Conservation (phyloP, 2,329 filamentous ascomycete genomes). For the Aspergillus udagawae region DNA sequence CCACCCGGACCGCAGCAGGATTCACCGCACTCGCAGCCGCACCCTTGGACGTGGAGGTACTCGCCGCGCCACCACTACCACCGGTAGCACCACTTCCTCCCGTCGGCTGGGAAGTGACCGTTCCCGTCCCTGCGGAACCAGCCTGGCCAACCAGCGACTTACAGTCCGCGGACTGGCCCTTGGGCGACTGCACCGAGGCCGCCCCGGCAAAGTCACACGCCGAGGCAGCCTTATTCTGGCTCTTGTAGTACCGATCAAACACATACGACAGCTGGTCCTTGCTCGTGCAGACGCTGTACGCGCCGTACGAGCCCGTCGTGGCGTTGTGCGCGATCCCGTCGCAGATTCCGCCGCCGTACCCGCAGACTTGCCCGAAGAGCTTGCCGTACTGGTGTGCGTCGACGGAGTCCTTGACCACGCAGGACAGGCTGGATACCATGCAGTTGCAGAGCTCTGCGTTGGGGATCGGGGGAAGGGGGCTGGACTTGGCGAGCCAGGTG, state of each 20-base stretch:
- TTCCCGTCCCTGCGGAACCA: conserved; percentile 36
- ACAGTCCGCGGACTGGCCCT: conserved; percentile 36
- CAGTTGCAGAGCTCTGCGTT: conserved; percentile 75
- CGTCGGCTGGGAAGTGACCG: conserved; percentile 33
- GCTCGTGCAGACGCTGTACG: conserved; percentile 44
- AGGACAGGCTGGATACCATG: conserved; percentile 70
- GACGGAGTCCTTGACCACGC: conserved; percentile 54
- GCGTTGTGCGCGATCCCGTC: conserved; percentile 36
- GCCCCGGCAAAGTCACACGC: conserved; percentile 43
- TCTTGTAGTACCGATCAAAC: conserved; percentile 42
- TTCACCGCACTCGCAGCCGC: too few species aligned
- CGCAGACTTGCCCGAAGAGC: conserved; percentile 58
- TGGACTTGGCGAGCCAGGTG: conserved; percentile 62
- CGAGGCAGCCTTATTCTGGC: conserved; percentile 32
- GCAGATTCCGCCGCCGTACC: conserved; percentile 36
- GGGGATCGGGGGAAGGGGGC: conserved; percentile 71
- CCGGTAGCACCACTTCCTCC: conserved; percentile 1
- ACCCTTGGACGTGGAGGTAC: background rate
- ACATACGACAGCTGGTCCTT: conserved; percentile 42
- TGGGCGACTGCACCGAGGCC: conserved; percentile 34
- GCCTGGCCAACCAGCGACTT: conserved; percentile 37
- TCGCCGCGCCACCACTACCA: too few species aligned
- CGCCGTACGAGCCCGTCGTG: conserved; percentile 41
- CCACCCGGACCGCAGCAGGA: too few species aligned
- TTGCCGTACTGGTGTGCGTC: conserved; percentile 27